phyloP scores from a whole-genome alignment of 1,139 yeast genomes.

The Yarrowia galli region DNA sequence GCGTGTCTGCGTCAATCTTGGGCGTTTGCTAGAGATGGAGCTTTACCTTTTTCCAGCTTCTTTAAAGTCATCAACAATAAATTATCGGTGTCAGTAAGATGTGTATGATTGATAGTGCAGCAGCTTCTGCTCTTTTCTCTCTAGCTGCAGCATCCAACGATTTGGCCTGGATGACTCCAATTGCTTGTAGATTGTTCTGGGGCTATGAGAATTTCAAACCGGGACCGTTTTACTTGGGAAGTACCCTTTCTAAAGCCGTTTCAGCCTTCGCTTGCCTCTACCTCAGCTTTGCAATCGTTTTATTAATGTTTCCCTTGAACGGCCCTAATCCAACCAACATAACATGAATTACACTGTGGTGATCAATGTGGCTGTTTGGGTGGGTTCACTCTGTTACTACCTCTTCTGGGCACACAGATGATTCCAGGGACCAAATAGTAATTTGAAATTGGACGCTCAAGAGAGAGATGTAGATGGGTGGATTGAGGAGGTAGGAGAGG shows the following conservation, averaged over 20 bases:
- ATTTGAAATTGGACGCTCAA: neutral
- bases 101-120: slow-evolving; percentile 5
- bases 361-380: neutral
- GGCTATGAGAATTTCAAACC: slow-evolving; percentile 1
- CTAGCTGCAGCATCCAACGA: too few species aligned
- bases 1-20: neutral
- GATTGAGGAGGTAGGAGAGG: neutral
- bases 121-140: too few species aligned
- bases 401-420: neutral
- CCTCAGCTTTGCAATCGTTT: slow-evolving; percentile 1
- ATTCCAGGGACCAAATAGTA: slow-evolving; percentile 15
- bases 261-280: neutral
- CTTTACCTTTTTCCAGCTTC: neutral
- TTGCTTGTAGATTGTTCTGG: neutral
- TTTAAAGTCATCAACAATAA: neutral
- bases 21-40: slow-evolving; percentile 15
- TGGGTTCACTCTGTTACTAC: neutral
- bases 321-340: too few species aligned
- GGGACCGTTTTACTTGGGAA: neutral
- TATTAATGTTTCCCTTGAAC: too few species aligned
- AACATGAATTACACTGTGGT: slow-evolving; percentile 8
- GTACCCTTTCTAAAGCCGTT: neutral
- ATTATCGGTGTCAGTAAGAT: neutral
- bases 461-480: neutral
- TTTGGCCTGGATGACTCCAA: slow-evolving; percentile 4